phyloP scores from a whole-genome alignment of 176 grass and related monocot genomes.

The Phragmites australis region DNA sequence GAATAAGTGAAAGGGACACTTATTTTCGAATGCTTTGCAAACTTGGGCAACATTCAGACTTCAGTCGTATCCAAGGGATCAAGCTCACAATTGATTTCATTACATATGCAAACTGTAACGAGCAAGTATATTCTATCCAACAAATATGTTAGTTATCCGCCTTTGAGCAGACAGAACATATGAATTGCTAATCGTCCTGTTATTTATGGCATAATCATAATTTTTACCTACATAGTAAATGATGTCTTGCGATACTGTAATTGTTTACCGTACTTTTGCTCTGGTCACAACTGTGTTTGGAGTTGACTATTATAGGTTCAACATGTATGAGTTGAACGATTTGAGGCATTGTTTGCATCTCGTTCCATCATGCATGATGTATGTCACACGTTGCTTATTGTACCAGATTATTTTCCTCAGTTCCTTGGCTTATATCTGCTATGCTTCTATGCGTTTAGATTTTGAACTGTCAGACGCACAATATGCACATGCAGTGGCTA shows the following conservation, averaged over 20 bases:
- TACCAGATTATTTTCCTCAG: neutral
- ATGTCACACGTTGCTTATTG: neutral
- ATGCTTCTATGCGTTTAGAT: conserved; percentile 41
- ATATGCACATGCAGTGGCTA: conserved; percentile 59
- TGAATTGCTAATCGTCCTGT: conserved; percentile 15
- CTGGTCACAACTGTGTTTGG: conserved; percentile 14
- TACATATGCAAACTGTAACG: neutral
- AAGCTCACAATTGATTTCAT: neutral
- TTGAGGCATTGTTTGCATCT: conserved; percentile 4
- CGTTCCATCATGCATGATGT: conserved; percentile 8
- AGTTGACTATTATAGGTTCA: conserved; percentile 12
- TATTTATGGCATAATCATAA: neutral
- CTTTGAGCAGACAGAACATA: neutral
- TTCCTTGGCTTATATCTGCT: conserved; percentile 30
- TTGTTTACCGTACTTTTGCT: neutral
- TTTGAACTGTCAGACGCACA: conserved; percentile 75
- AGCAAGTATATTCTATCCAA: neutral
- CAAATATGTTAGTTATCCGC: neutral
- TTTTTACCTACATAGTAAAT: neutral
- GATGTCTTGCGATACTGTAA: neutral
- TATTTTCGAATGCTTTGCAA: conserved; percentile 1
- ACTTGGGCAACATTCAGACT: neutral
- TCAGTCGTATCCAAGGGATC: neutral
- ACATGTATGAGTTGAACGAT: neutral
- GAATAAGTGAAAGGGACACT: conserved; percentile 14